Evolutionary conservation across 2,329 filamentous ascomycete species (phyloP).

Genomic region (Cryphonectria nitschkei): DNA sequence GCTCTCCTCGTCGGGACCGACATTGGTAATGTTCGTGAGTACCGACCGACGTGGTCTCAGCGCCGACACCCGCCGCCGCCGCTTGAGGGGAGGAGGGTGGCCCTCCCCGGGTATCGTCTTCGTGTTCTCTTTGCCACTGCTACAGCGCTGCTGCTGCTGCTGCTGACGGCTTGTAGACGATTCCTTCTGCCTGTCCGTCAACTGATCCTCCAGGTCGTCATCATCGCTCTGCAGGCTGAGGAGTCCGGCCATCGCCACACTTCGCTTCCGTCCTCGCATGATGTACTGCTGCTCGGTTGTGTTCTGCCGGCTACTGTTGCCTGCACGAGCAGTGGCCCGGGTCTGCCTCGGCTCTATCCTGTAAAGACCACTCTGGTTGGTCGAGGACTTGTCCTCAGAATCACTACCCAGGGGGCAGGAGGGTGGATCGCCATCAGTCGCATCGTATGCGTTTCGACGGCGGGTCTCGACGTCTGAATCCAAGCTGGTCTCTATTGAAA

Average conservation of each 20-base stretch:
- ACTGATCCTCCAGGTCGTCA: not conserved
- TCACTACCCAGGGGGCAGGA: not conserved
- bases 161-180: not conserved
- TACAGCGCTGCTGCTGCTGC: not conserved
- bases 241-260: slow-evolving; percentile 8
- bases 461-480: too few relatives aligned
- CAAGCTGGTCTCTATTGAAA: not conserved
- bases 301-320: not conserved
- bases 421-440: not conserved
- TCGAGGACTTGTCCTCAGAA: slow-evolving; percentile 6
- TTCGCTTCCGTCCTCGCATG: slow-evolving; percentile 15
- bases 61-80: slow-evolving; percentile 22
- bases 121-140: slow-evolving; percentile 14
- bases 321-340: slow-evolving; percentile 1
- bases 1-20: slow-evolving; percentile 21
- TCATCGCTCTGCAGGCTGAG: slow-evolving; percentile 14
- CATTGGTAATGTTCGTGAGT: slow-evolving; percentile 21
- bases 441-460: too few relatives aligned
- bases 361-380: slow-evolving; percentile 4
- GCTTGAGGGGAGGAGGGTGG: slow-evolving; percentile 13
- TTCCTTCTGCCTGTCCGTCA: not conserved
- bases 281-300: slow-evolving; percentile 1
- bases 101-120: not conserved
- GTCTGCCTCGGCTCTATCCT: slow-evolving; percentile 17
- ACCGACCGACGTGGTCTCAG: slow-evolving; percentile 21